Evolutionary conservation across 306 rosid species (phyloP).

Genomic region (Dalbergia oliveri): DNA sequence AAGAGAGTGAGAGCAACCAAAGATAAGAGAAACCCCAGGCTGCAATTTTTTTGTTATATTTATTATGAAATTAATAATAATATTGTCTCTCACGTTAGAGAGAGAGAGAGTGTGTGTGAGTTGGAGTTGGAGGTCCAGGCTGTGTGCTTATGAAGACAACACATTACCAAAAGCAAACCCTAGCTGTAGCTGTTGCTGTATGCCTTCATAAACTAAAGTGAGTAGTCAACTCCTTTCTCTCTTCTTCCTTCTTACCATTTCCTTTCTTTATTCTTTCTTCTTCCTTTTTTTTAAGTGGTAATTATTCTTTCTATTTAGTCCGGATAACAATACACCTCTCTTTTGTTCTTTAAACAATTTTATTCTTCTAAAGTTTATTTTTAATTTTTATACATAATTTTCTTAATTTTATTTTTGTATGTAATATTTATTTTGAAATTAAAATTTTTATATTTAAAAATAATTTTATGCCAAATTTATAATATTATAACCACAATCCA

Average conservation of each 20-base stretch:
- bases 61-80: too few relatives aligned
- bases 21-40: background rate
- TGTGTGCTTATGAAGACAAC: constrained; percentile 39
- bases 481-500: too few relatives aligned
- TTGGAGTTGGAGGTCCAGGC: constrained; percentile 44
- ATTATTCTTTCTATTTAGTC: background rate
- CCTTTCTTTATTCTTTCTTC: too few relatives aligned
- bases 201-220: constrained; percentile 4
- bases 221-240: constrained; percentile 45
- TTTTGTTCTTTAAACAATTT: too few relatives aligned
- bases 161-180: constrained; percentile 44
- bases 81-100: background rate
- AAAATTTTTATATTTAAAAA: too few relatives aligned
- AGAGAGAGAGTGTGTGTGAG: background rate
- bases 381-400: too few relatives aligned
- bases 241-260: background rate
- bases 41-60: background rate
- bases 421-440: too few relatives aligned
- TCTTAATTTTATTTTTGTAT: too few relatives aligned
- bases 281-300: too few relatives aligned
- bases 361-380: too few relatives aligned
- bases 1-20: background rate
- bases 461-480: too few relatives aligned
- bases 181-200: constrained; percentile 22
- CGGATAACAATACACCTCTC: too few relatives aligned